A percentile compares a stretch with the other conserved stretches of the same genome.
These are phyloP conservation scores for Boletus sensibilis DNA, from an alignment of 768 basidiomycete species.

Conservation along the genomic window DNA sequence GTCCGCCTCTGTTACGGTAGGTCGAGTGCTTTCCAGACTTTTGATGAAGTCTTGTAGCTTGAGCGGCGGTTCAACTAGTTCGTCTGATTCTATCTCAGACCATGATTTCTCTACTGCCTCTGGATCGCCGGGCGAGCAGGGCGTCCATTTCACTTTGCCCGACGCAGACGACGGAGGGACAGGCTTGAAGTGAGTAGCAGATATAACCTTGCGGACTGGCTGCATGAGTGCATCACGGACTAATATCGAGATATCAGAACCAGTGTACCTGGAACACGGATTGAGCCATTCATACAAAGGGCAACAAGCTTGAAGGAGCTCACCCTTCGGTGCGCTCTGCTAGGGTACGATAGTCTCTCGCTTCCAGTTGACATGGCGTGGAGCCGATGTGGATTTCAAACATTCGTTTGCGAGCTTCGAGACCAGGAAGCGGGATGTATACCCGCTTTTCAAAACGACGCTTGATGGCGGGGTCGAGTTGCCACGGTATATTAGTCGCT, in stretches of 20 bases:
- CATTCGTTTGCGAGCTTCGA: constrained; percentile 90
- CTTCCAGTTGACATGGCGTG: constrained; percentile 81
- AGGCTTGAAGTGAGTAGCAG: constrained; percentile 91
- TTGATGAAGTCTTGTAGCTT: constrained; percentile 78
- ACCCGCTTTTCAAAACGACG: constrained; percentile 98
- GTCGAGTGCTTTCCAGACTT: constrained; percentile 72
- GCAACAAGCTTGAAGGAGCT: constrained; percentile 4
- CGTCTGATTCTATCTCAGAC: constrained; percentile 84
- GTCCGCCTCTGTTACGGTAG: constrained; percentile 87
- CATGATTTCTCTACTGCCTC: constrained; percentile 85
- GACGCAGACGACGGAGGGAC: constrained; percentile 30
- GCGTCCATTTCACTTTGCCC: constrained; percentile 70
- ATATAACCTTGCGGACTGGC: constrained; percentile 93
- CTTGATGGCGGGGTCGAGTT: constrained; percentile 95
- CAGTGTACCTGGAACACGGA: constrained; percentile 63
- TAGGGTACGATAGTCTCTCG: constrained; percentile 75
- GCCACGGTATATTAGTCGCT: constrained; percentile 99
- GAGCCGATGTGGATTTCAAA: constrained; percentile 94
- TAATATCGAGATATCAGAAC: constrained; percentile 91
- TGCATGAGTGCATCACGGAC: constrained; percentile 99
- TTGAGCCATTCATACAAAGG: not conserved
- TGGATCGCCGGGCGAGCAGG: constrained; percentile 92
- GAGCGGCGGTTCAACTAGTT: constrained; percentile 86
- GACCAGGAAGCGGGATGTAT: constrained; percentile 94
- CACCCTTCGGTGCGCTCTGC: constrained; percentile 88